Conservation (phyloP, 2,329 filamentous ascomycete species). For the Truncatella angustata region DNA sequence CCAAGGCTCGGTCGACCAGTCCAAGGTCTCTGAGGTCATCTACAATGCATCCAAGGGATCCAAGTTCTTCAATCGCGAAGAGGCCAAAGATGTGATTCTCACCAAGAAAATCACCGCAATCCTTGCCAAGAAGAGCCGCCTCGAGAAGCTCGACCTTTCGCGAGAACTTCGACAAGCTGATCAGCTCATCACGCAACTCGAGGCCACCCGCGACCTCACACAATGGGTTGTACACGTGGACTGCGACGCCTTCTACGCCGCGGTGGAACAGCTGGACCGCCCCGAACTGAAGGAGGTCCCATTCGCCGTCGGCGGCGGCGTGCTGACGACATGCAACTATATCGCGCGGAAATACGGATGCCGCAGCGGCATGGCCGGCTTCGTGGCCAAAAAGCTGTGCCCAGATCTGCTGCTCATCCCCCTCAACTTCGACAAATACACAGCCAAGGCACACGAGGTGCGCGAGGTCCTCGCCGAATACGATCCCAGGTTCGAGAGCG, state of each 20-base stretch:
- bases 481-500: constrained; percentile 86
- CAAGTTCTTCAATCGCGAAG: constrained; percentile 93
- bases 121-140: constrained; percentile 67
- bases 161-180: constrained; percentile 75
- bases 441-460: constrained; percentile 83
- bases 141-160: constrained; percentile 74
- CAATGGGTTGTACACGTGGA: constrained; percentile 90
- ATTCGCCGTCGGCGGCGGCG: constrained; percentile 79
- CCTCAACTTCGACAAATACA: constrained; percentile 88
- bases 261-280: constrained; percentile 80
- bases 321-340: constrained; percentile 76
- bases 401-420: constrained; percentile 80
- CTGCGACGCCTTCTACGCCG: constrained; percentile 96
- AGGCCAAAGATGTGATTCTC: constrained; percentile 74
- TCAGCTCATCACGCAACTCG: constrained; percentile 75
- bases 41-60: constrained; percentile 96
- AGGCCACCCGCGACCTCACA: constrained; percentile 74
- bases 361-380: constrained; percentile 91
- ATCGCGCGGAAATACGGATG: constrained; percentile 86
- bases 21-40: constrained; percentile 92
- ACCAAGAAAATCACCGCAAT: constrained; percentile 85
- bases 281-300: constrained; percentile 84
- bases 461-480: constrained; percentile 81
- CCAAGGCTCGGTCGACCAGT: constrained; percentile 89
- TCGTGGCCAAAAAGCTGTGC: constrained; percentile 92